Evolutionary conservation across 140 eudicot species (phyloP).

Genomic region (Erigeron philadelphicus): DNA sequence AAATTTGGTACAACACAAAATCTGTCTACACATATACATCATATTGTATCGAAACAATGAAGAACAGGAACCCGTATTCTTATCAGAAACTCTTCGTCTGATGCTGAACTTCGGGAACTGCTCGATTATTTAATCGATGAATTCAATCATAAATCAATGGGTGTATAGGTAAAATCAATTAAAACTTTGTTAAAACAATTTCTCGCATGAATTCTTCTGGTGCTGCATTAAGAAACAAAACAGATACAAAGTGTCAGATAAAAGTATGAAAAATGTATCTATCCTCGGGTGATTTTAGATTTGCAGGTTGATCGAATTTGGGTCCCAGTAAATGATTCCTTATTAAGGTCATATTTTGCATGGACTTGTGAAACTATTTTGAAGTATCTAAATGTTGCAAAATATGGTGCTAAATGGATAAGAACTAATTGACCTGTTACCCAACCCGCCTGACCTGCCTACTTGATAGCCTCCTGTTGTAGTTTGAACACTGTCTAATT

Average conservation of each 20-base stretch:
- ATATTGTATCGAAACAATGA: conserved; percentile 18
- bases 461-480: not conserved
- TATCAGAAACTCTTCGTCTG: conserved; percentile 46
- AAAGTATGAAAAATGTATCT: not conserved
- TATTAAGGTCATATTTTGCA: too few relatives aligned
- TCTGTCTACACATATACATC: conserved; percentile 34
- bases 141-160: conserved; percentile 14
- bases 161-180: conserved; percentile 17
- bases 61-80: conserved; percentile 25
- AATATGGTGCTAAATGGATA: too few relatives aligned
- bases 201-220: conserved; percentile 73
- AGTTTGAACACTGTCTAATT: not conserved
- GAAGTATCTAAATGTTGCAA: too few relatives aligned
- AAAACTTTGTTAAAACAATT: conserved; percentile 52
- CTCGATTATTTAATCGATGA: conserved; percentile 13
- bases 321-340: not conserved
- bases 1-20: conserved; percentile 17
- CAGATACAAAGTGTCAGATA: conserved; percentile 13
- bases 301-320: not conserved
- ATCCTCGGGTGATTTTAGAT: not conserved
- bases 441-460: not conserved
- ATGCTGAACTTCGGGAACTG: conserved; percentile 27
- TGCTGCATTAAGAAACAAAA: conserved; percentile 40
- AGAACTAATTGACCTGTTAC: not conserved
- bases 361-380: too few relatives aligned